Base-by-base conservation (phyloP, 1,139 yeast species). In the Candida tropicalis region DNA sequence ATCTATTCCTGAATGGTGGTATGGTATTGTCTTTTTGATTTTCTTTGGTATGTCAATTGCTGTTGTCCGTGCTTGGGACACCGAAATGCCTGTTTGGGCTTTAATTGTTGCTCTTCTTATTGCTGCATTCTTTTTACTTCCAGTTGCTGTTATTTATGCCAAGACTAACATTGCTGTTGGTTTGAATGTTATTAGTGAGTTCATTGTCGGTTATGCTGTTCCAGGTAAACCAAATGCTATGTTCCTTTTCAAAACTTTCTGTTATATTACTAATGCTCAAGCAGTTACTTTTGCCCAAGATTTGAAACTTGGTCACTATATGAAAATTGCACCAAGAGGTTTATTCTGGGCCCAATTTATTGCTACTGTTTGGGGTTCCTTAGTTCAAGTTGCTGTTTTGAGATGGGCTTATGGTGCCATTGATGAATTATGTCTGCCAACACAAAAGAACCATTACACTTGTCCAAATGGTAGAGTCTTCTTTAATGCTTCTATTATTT, bases 1-100 rank as follows among this genome's bases (percentile, higher is more conserved):
- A 41, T 81, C 77, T 52, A 81, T 77, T 24, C 90, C 90, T 26
- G 81, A 75, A 48, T 82, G 87, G 87, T 80, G 87, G 85, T 84
- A 69, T 55, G 56, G 56, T 1, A 54, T 73, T 28, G 69, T 79
- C 5, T 77, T 82, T 57, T 48, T 70, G 18, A 49, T 62, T 23
- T 68, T 70, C 50, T 70, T 73, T 47, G 77, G 62, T 26, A 46
- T 71, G 50, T 60, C 77, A 7, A 59, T 73, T 46, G 76, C 62
- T 22, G 67, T 73, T 25, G 54, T 66, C 35, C 59, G 66, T 55
- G 72, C 55, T 18, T 70, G 73, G 73, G 44, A 61, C 41, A 84
- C 77, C 20, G 69, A 73, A 52, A 60, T 70, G 68, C 73, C 74
- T 27, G 65, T 69, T 20, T 69, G 70, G 66, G 54, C 60, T 32